Percentiles rank a stretch among this genome's conserved stretches.
These are phyloP conservation scores for Malassezia pachydermatis DNA, from an alignment of 1,284 basidiomycete genomes.

Conservation along the genomic window DNA sequence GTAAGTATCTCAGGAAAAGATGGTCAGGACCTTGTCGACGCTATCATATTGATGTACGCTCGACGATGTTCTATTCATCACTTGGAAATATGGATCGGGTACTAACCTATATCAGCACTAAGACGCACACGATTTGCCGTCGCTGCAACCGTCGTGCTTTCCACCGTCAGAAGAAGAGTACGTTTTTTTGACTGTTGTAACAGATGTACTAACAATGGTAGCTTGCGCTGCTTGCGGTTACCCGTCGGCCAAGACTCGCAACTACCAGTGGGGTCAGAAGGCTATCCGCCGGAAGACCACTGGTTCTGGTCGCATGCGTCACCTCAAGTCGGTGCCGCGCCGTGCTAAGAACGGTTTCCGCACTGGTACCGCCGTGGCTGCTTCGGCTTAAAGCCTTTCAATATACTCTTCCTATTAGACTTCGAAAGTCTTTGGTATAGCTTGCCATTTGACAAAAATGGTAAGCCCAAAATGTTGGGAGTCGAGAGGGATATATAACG, in stretches of 20 bases:
- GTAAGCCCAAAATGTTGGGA: neutral
- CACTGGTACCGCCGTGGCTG: slow-evolving; percentile 30
- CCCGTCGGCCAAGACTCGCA: slow-evolving; percentile 86
- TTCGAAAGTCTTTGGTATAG: slow-evolving; percentile 2
- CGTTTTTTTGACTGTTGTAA: slow-evolving; percentile 4
- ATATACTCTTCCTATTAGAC: neutral
- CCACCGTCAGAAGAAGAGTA: slow-evolving; percentile 91
- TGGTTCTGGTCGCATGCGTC: slow-evolving; percentile 88
- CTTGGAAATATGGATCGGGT: no score
- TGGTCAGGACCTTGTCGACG: no score
- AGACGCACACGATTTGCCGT: slow-evolving; percentile 75
- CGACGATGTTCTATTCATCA: no score
- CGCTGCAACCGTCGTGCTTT: slow-evolving; percentile 84
- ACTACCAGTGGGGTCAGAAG: slow-evolving; percentile 96
- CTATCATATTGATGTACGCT: no score
- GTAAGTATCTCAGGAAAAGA: slow-evolving; percentile 33
- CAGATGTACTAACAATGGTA: slow-evolving; percentile 43
- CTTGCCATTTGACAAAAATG: neutral
- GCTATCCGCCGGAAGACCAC: slow-evolving; percentile 98
- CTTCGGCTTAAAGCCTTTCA: slow-evolving; percentile 38
- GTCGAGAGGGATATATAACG: neutral
- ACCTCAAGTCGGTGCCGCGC: slow-evolving; percentile 62
- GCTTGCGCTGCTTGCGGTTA: slow-evolving; percentile 93
- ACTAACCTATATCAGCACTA: slow-evolving; percentile 63
- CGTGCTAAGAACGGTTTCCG: slow-evolving; percentile 76